phyloP scores from a whole-genome alignment of 768 basidiomycete genomes.

The Saitozyma podzolica region DNA sequence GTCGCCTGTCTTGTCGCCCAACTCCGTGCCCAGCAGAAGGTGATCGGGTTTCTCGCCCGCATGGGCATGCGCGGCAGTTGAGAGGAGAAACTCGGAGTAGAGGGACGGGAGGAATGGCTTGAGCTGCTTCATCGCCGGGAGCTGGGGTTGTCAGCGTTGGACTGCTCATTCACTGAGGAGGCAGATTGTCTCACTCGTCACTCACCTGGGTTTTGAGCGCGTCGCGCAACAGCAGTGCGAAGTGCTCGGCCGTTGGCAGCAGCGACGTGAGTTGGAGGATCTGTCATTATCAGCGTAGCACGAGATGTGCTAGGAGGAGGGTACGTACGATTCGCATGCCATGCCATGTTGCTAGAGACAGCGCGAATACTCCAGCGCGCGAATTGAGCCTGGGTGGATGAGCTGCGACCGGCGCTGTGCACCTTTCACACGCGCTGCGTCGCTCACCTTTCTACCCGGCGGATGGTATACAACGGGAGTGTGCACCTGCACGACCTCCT shows the following conservation, averaged over 20 bases:
- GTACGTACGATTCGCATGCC: conserved; percentile 80
- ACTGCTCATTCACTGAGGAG: background rate
- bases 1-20: conserved; percentile 25
- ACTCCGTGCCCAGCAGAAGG: conserved; percentile 30
- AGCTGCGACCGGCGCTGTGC: no score
- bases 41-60: conserved; percentile 29
- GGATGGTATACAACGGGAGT: conserved; percentile 84
- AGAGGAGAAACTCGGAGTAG: conserved; percentile 86
- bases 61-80: conserved; percentile 46
- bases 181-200: background rate
- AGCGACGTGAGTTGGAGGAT: conserved; percentile 90
- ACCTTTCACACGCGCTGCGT: no score
- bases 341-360: conserved; percentile 91
- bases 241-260: conserved; percentile 86
- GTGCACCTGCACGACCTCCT: conserved; percentile 89
- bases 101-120: conserved; percentile 88
- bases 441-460: conserved; percentile 77
- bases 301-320: background rate
- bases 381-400: conserved; percentile 64
- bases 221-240: conserved; percentile 84
- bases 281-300: conserved; percentile 30
- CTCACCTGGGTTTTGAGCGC: conserved; percentile 73
- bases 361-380: conserved; percentile 91
- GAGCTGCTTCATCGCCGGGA: conserved; percentile 88
- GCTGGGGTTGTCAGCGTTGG: conserved; percentile 38